Evolutionary conservation across 441 rosid species (phyloP).

Genomic region (Erodium moschatum): DNA sequence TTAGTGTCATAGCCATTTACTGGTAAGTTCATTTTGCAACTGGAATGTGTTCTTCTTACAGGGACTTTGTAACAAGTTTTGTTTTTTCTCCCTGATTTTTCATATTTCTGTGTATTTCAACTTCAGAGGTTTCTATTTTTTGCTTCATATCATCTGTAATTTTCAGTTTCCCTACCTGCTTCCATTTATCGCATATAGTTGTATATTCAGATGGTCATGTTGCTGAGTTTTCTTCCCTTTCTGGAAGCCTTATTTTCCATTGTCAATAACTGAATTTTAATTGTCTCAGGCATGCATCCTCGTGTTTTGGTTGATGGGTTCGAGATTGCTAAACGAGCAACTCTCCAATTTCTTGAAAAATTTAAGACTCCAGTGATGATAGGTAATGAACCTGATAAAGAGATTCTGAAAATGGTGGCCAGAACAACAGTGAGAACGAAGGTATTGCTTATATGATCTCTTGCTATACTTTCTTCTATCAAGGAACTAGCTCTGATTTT

Average conservation of each 20-base stretch:
- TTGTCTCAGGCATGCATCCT: conserved; percentile 75
- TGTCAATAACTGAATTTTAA: background rate
- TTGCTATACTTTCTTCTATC: conserved; percentile 2
- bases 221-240: too few relatives aligned
- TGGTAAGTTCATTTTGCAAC: background rate
- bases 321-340: conserved; percentile 84
- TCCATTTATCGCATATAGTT: conserved; percentile 1
- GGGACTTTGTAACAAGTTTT: background rate
- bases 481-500: background rate
- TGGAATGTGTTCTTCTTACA: background rate
- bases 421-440: conserved; percentile 84
- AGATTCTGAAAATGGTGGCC: conserved; percentile 90
- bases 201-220: background rate
- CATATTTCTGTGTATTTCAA: background rate
- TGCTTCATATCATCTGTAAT: background rate
- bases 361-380: conserved; percentile 88
- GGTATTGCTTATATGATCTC: conserved; percentile 29
- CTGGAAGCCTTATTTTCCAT: background rate
- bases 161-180: background rate
- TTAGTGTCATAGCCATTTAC: background rate
- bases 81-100: background rate
- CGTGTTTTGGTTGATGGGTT: conserved; percentile 94
- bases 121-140: background rate
- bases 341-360: conserved; percentile 80
- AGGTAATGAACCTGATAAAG: conserved; percentile 86